Conservation (phyloP, 1,139 yeast species). For the Debaryomyces subglobosus region DNA sequence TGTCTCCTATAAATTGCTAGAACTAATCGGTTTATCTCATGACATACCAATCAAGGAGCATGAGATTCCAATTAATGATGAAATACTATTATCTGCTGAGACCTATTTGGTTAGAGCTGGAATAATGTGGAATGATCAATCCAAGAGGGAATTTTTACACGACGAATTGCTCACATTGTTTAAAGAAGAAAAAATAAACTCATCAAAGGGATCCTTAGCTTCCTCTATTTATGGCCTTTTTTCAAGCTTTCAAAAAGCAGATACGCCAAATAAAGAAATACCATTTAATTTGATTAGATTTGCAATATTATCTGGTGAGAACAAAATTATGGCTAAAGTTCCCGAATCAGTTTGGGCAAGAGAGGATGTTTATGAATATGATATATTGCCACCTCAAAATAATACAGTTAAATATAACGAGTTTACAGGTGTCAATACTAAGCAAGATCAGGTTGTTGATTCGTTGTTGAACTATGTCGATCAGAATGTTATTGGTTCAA, state of each 20-base stretch:
- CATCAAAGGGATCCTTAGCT: slow-evolving; percentile 12
- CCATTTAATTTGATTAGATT: slow-evolving; percentile 67
- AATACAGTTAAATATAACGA: slow-evolving; percentile 30
- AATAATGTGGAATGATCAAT: slow-evolving; percentile 51
- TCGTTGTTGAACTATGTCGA: slow-evolving; percentile 41
- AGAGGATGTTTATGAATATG: slow-evolving; percentile 68
- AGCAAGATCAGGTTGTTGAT: slow-evolving; percentile 28
- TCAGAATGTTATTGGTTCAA: slow-evolving; percentile 42
- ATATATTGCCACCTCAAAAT: slow-evolving; percentile 64
- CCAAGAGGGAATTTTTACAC: slow-evolving; percentile 50
- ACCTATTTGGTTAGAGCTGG: slow-evolving; percentile 57
- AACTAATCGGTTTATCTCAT: slow-evolving; percentile 35
- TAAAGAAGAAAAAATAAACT: slow-evolving; percentile 1
- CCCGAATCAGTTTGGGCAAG: slow-evolving; percentile 65
- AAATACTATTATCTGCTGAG: slow-evolving; percentile 42
- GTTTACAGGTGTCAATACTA: slow-evolving; percentile 26
- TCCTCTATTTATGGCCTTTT: slow-evolving; percentile 18
- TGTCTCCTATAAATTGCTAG: slow-evolving; percentile 55
- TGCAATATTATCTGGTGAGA: slow-evolving; percentile 71
- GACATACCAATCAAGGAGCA: slow-evolving; percentile 25
- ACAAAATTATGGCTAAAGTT: slow-evolving; percentile 66
- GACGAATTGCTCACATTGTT: slow-evolving; percentile 46
- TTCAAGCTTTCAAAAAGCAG: slow-evolving; percentile 16
- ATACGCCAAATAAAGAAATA: slow-evolving; percentile 29
- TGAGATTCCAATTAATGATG: slow-evolving; percentile 27